phyloP scores from a whole-genome alignment of 768 basidiomycete species.

The Amanita inopinata region DNA sequence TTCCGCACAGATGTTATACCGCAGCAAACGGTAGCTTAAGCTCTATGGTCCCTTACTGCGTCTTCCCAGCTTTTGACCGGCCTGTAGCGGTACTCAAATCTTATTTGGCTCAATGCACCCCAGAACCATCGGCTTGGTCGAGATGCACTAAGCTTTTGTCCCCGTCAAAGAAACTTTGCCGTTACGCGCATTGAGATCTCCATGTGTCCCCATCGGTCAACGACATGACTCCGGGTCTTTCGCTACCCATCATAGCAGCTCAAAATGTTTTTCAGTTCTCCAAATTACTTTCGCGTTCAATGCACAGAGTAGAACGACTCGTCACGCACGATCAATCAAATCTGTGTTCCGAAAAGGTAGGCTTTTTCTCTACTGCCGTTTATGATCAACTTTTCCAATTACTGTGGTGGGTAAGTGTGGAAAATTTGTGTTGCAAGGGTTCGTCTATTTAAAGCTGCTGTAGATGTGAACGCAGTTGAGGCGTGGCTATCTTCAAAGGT shows the following conservation, averaged over 20 bases:
- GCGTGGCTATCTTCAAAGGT: constrained; percentile 53
- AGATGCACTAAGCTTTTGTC: neutral
- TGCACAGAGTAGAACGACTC: no score
- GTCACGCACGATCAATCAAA: no score
- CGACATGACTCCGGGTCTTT: constrained; percentile 55
- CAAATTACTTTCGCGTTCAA: neutral
- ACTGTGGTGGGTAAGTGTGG: no score
- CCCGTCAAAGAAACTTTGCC: constrained; percentile 1
- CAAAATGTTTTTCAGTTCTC: neutral
- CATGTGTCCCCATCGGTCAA: constrained; percentile 38
- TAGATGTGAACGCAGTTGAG: constrained; percentile 51
- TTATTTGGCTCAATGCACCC: constrained; percentile 6
- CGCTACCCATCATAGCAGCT: constrained; percentile 48
- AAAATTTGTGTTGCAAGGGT: constrained; percentile 50
- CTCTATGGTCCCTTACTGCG: no score
- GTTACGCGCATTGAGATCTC: constrained; percentile 33
- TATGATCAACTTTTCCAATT: no score
- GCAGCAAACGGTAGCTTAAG: no score
- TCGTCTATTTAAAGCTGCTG: constrained; percentile 49
- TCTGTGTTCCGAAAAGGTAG: no score
- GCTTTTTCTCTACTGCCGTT: no score
- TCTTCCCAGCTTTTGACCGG: no score
- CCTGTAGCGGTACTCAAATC: no score
- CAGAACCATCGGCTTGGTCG: constrained; percentile 37
- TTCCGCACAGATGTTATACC: no score